A percentile compares a stretch with the other conserved stretches of the same genome.
These are phyloP conservation scores for Fraxinus baroniana DNA, from an alignment of 305 asterid species.

Conservation along the genomic window DNA sequence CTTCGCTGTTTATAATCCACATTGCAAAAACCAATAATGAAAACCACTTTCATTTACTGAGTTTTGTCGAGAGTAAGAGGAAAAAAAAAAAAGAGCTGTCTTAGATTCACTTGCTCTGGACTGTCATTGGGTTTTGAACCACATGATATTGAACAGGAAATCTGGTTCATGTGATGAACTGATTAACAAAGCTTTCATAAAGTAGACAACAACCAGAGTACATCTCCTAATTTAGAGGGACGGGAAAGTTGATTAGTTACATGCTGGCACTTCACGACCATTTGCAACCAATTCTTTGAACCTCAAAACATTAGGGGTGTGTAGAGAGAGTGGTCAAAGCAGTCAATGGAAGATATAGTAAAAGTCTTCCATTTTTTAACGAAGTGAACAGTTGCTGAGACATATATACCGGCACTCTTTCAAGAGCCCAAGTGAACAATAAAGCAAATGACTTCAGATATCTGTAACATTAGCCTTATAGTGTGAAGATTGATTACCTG, in stretches of 20 bases:
- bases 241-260: background rate
- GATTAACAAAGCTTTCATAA: background rate
- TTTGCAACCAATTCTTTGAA: background rate
- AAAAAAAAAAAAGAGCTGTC: background rate
- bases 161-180: background rate
- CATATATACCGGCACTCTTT: background rate
- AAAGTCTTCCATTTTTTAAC: background rate
- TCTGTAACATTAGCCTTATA: background rate
- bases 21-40: background rate
- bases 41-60: background rate
- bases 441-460: slow-evolving; percentile 8
- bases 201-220: background rate
- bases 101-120: background rate
- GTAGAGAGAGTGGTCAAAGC: background rate
- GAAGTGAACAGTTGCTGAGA: background rate
- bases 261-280: background rate
- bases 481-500: slow-evolving; percentile 49
- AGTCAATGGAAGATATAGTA: background rate
- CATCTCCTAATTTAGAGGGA: background rate
- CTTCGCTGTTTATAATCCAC: background rate
- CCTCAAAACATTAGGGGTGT: background rate
- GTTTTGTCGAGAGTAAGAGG: background rate
- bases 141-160: background rate
- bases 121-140: background rate
- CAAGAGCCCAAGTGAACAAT: background rate